Conservation (phyloP, 805 yeast genomes). For the Suhomyces prunicola region DNA sequence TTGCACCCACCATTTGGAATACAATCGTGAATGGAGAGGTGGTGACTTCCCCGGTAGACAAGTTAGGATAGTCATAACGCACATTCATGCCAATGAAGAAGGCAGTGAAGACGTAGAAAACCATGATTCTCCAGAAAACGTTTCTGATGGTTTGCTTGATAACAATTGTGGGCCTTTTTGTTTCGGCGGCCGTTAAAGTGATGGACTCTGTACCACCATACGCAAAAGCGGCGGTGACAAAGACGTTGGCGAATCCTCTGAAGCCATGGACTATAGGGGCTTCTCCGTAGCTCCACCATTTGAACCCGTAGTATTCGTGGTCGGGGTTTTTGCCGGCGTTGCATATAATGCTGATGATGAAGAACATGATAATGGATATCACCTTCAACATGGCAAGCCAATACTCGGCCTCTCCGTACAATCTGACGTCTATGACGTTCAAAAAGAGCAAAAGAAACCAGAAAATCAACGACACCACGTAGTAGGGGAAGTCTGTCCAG, state of each 20-base stretch:
- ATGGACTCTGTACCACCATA: constrained; percentile 48
- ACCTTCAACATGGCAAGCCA: constrained; percentile 40
- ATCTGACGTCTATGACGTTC: constrained; percentile 36
- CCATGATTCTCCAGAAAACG: constrained; percentile 31
- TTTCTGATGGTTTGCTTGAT: constrained; percentile 31
- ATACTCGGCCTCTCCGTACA: constrained; percentile 43
- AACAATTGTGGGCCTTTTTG: constrained; percentile 25
- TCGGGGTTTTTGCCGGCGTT: constrained; percentile 55
- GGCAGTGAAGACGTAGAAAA: constrained; percentile 36
- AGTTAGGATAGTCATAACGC: constrained; percentile 36
- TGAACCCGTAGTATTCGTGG: constrained; percentile 42
- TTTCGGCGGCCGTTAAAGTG: constrained; percentile 34
- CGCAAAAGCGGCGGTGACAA: constrained; percentile 52
- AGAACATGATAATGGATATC: constrained; percentile 54
- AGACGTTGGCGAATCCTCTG: constrained; percentile 48
- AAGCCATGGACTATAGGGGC: constrained; percentile 54
- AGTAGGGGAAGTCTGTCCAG: constrained; percentile 50
- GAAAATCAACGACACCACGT: constrained; percentile 51
- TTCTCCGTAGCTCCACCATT: constrained; percentile 45
- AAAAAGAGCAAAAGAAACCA: constrained; percentile 49
- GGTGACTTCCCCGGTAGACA: constrained; percentile 24
- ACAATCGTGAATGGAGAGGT: constrained; percentile 44
- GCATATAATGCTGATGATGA: constrained; percentile 52
- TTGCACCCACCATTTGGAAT: constrained; percentile 41
- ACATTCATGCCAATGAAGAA: constrained; percentile 43